Evolutionary conservation across 2,329 filamentous ascomycete species (phyloP).

Genomic region (Fusarium paranaense): DNA sequence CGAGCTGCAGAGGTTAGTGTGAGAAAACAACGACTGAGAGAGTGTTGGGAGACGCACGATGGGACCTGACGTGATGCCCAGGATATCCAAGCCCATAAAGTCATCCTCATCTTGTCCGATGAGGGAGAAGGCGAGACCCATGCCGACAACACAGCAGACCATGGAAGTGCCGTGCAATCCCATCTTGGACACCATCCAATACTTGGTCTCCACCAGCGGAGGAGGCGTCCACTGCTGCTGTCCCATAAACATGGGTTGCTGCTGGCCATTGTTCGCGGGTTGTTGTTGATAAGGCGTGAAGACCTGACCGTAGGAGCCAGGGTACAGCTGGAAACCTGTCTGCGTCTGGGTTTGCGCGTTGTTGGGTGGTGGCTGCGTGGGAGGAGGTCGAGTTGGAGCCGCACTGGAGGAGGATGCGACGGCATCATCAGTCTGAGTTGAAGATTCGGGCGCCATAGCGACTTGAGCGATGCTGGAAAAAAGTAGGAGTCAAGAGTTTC

Average conservation of each 20-base stretch:
- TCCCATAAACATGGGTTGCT: neutral
- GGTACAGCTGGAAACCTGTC: conserved; percentile 33
- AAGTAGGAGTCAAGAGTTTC: neutral
- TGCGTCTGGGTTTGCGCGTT: conserved; percentile 16
- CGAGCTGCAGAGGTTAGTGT: conserved; percentile 45
- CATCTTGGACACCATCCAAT: conserved; percentile 47
- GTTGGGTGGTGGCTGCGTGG: conserved; percentile 22
- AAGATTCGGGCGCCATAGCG: conserved; percentile 39
- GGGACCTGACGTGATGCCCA: conserved; percentile 25
- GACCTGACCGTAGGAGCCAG: conserved; percentile 42
- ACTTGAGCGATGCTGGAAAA: neutral
- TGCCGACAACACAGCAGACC: conserved; percentile 41
- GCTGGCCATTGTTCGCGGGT: conserved; percentile 10
- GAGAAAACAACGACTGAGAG: neutral
- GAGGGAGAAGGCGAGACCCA: conserved; percentile 46
- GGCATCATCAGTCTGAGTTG: conserved; percentile 36
- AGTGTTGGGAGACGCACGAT: conserved; percentile 26
- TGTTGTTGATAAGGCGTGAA: conserved; percentile 41
- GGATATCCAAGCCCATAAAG: conserved; percentile 14
- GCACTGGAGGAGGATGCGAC: conserved; percentile 12
- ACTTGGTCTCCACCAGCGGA: conserved; percentile 23
- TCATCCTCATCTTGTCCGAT: neutral
- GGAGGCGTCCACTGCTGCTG: conserved; percentile 30
- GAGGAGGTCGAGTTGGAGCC: conserved; percentile 18
- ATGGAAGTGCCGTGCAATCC: conserved; percentile 45